These are phyloP conservation scores for Pleurozium schreberi DNA, from an alignment of 225 moss, liverwort and hornwort species.

Conservation along the genomic window DNA sequence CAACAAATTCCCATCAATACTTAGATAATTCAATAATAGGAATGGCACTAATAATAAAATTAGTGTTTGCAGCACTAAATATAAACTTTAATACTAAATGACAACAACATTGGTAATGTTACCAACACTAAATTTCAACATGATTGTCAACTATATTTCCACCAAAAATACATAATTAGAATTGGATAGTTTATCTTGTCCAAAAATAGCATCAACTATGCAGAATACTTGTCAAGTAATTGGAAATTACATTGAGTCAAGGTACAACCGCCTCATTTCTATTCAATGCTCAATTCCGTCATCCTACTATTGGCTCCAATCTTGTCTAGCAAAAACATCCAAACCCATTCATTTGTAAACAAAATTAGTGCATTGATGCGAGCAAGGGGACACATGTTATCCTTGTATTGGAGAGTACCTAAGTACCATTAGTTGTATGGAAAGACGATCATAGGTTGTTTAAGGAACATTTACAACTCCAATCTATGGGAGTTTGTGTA, in stretches of 20 bases:
- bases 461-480: no score
- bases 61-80: not conserved
- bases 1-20: not conserved
- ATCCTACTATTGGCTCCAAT: no score
- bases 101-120: not conserved
- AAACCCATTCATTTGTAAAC: no score
- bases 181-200: fast-evolving
- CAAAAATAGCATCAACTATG: not conserved
- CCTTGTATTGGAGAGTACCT: no score
- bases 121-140: not conserved
- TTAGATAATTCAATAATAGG: not conserved
- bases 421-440: no score
- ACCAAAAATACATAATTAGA: not conserved
- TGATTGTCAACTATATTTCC: not conserved
- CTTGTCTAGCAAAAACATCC: no score
- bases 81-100: not conserved
- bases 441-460: no score
- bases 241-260: not conserved
- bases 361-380: no score
- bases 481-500: no score
- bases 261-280: no score
- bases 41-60: not conserved
- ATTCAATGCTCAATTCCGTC: no score
- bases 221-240: not conserved
- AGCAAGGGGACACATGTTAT: no score